These are phyloP conservation scores for Colletotrichum chlorophyti DNA, from an alignment of 2,329 filamentous ascomycete genomes.

Conservation along the genomic window DNA sequence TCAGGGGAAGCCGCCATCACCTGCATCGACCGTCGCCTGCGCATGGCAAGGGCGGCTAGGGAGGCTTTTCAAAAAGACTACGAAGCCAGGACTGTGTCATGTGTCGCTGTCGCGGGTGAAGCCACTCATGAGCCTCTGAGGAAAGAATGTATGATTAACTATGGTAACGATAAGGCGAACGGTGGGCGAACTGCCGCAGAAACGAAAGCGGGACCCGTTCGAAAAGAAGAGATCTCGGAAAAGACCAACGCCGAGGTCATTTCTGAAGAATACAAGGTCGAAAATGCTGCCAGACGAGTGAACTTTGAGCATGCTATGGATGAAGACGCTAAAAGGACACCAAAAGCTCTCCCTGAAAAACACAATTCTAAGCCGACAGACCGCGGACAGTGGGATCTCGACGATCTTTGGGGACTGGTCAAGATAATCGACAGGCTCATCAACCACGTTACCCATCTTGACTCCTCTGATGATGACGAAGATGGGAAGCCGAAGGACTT, in stretches of 20 bases:
- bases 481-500: too few relatives aligned
- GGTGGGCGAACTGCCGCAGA: too few relatives aligned
- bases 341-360: background rate
- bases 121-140: too few relatives aligned
- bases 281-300: too few relatives aligned
- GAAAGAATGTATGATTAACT: too few relatives aligned
- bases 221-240: too few relatives aligned
- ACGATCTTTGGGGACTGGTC: conserved; percentile 2
- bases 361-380: background rate
- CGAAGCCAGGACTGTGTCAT: background rate
- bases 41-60: background rate
- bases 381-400: conserved; percentile 3
- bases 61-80: conserved; percentile 2
- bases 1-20: conserved; percentile 9
- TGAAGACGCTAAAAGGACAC: too few relatives aligned
- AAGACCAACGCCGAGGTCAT: too few relatives aligned
- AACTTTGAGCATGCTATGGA: too few relatives aligned
- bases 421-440: background rate
- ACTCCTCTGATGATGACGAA: background rate
- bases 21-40: conserved; percentile 16
- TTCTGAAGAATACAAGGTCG: too few relatives aligned
- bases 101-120: background rate
- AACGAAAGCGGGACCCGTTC: too few relatives aligned
- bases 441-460: background rate
- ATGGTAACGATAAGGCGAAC: too few relatives aligned